Base-by-base conservation (phyloP, 805 yeast genomes). In the Starmerella davenportii region DNA sequence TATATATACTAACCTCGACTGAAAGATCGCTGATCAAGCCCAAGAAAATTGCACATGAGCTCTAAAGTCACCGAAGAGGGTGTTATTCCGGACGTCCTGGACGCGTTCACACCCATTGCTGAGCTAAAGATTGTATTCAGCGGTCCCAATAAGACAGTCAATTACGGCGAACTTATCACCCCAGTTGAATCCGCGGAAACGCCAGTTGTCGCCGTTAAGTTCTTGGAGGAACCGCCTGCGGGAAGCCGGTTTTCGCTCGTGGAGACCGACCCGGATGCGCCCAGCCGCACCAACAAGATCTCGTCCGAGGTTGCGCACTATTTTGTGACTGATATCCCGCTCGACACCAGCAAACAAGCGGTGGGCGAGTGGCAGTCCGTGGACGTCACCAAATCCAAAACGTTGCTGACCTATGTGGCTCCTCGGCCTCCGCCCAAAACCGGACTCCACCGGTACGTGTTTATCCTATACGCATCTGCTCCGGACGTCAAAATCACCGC, bases 201-300 rank as follows among this genome's bases (percentile, higher is more conserved):
- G 33, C 95, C 95, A 27, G 49, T 56, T 24, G 63, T 84, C 40
- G 77, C 76, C 45, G 73, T 79, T 58, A 71, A 84, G n/a, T 62
- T 74, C 44, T 58, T 61, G 38, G 65, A 67, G 33, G 65, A 63
- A 45, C 65, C 63, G 44, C 59, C 68, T 30, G 52, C 61, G 13
- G 56, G 64, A 20, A 14, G 11, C 14, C 76, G 73, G 46, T 84
- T 78, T 59, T 72, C 90, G 9, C 60, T 85, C 47, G 78, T 79
- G 3, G 49, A 84, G 46, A 84, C 95, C 5, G 95, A 84, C 57
- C 95, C 95, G 1, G 95, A 84, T 62, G 95, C 95, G 5, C 95
- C 95, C 14, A 70, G 84, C 3, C 68, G 73, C 49, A 66, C 69
- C 3, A 94, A 84, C 56, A 72, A 76, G 52, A 80, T 74, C 54